Percentiles rank a stretch among this genome's conserved stretches.
phyloP scores from a whole-genome alignment of 2,329 filamentous ascomycete genomes.

The Fonsecaea nubica region DNA sequence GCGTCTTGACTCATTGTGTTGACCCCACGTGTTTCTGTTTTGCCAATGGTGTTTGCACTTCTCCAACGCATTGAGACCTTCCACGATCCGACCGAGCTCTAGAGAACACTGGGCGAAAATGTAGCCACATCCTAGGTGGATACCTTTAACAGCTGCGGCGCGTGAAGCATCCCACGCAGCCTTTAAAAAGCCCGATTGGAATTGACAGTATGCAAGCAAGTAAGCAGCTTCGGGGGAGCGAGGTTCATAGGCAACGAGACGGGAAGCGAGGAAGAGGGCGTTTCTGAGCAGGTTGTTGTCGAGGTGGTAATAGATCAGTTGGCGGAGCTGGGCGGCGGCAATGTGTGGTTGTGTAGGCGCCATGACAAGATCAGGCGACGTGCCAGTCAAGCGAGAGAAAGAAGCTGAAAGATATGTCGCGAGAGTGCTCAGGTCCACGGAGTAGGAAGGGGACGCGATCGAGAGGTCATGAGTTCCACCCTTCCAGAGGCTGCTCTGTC shows the following conservation, averaged over 20 bases:
- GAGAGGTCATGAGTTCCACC: constrained; percentile 25
- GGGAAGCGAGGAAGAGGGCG: constrained; percentile 90
- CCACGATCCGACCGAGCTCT: constrained; percentile 75
- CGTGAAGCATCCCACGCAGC: constrained; percentile 86
- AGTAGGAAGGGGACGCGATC: constrained; percentile 18
- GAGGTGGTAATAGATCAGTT: constrained; percentile 74
- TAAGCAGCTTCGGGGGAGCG: constrained; percentile 81
- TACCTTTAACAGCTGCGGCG: constrained; percentile 70
- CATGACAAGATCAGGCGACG: constrained; percentile 51
- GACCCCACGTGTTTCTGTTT: constrained; percentile 77
- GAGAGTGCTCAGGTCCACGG: not conserved
- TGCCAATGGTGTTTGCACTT: constrained; percentile 79
- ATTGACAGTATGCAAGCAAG: constrained; percentile 82
- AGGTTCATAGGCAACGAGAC: constrained; percentile 82
- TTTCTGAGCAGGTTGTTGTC: constrained; percentile 90
- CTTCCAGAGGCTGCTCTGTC: constrained; percentile 5
- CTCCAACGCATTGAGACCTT: constrained; percentile 84
- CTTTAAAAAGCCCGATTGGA: constrained; percentile 80
- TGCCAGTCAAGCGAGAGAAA: not conserved
- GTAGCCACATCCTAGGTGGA: constrained; percentile 85
- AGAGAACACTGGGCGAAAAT: constrained; percentile 90
- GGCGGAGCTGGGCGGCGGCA: constrained; percentile 63
- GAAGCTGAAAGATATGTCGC: not conserved
- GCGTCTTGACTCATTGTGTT: constrained; percentile 77
- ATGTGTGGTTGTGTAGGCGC: constrained; percentile 61